Evolutionary conservation across 768 basidiomycete genomes (phyloP), one percentile per base, ranked within the genome.

Genomic region (Dioszegia aurantiaca): DNA sequence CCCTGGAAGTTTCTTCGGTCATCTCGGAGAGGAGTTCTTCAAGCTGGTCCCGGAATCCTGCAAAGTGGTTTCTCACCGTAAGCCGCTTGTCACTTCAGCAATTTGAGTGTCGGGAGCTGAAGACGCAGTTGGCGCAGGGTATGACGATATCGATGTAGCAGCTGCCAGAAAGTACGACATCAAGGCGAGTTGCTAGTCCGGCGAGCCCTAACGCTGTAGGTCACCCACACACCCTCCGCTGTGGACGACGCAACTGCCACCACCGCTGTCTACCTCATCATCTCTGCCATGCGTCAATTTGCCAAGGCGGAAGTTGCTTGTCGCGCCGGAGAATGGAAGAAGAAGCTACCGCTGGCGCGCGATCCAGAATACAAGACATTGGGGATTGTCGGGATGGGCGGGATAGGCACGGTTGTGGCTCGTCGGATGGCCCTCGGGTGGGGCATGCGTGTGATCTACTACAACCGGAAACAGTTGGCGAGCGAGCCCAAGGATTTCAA

Each of bases 171-270:
- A 17, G 24, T 31, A 23, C 24, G 37, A 28, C 26, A 44, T 46
- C 21, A 11, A 42, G 52, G 58, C 46, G 31, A 53, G 58, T 59
- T 28, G 31, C 43, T 14, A 33, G 33, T 14, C 33, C 6, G 33
- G 48, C 48, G 48, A 6, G 58, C 59, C 24, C 19, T 41, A 28
- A 40, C 21, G 24, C 19, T 36, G 4, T 24, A 55, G 36, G 83
- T 93, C 26, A 91, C 91, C 5, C 90, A 93, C 72, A 92, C 90
- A 0, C 90, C 91, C 0, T 85, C 86, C 11, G 89, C 89, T 3
- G 91, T 94, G 42, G 86, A 92, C 77, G 89, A 92, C 62, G 90
- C 87, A 9, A 92, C 90, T 1, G 91, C 91, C 0, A 72, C 70
- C 16, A 61, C 61, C 21, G 58, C 55, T 24, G 36, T 67, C 42